phyloP scores from a whole-genome alignment of 805 yeast genomes.

The Starmerella stellata region DNA sequence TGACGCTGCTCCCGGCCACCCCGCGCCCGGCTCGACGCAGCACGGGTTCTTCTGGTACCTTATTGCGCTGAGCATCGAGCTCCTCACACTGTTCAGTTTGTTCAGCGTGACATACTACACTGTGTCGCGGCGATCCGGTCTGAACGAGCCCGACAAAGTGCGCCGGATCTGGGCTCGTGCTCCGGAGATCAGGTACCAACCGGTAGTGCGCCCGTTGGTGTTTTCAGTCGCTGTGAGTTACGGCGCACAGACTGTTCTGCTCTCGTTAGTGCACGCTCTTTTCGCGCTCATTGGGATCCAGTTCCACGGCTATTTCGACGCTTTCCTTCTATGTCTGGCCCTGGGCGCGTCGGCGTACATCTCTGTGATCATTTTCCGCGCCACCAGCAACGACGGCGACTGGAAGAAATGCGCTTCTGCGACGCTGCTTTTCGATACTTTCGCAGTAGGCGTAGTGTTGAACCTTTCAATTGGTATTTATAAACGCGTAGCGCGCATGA shows the following conservation, averaged over 20 bases:
- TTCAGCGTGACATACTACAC: slow-evolving; percentile 15
- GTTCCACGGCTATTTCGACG: slow-evolving; percentile 1
- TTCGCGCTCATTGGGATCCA: slow-evolving; percentile 4
- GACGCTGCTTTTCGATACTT: slow-evolving; percentile 7
- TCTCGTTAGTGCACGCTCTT: slow-evolving; percentile 4
- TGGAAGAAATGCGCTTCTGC: slow-evolving; percentile 11
- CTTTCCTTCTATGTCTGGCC: slow-evolving; percentile 3
- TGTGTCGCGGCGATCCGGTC: slow-evolving; percentile 16
- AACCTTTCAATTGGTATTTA: slow-evolving; percentile 3
- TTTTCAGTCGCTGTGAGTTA: slow-evolving; percentile 16
- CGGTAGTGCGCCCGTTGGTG: slow-evolving; percentile 15
- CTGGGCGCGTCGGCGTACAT: slow-evolving; percentile 10
- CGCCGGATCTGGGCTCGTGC: slow-evolving; percentile 21
- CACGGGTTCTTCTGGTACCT: slow-evolving; percentile 8
- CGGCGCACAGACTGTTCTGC: slow-evolving; percentile 17
- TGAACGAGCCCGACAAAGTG: slow-evolving; percentile 19
- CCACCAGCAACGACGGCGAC: slow-evolving; percentile 16
- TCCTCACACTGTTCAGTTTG: slow-evolving; percentile 11
- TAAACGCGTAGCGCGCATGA: background rate
- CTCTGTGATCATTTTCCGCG: slow-evolving; percentile 16
- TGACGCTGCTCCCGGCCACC: no score
- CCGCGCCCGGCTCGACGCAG: background rate
- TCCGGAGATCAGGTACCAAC: slow-evolving; percentile 19
- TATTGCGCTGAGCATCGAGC: slow-evolving; percentile 10
- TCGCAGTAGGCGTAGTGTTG: slow-evolving; percentile 11